Evolutionary conservation across 495 filamentous ascomycete species (phyloP).

Genomic region (Daldinia concentrica): DNA sequence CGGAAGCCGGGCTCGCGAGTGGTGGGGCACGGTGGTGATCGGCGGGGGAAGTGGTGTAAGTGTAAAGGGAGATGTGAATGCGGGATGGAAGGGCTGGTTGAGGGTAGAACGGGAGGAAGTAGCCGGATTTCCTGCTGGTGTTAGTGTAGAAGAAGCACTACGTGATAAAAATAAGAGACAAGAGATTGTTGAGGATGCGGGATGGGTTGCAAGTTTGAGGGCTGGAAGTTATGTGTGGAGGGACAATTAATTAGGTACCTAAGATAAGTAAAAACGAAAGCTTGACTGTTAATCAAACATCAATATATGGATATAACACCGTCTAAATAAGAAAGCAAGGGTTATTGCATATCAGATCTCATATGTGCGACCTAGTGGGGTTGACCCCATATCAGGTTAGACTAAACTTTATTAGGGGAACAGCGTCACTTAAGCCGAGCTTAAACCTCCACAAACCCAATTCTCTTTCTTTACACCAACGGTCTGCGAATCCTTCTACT

Average conservation of each 20-base stretch:
- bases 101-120: constrained; percentile 56
- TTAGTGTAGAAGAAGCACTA: constrained; percentile 65
- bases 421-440: neutral
- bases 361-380: constrained; percentile 1
- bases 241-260: constrained; percentile 7
- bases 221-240: constrained; percentile 45
- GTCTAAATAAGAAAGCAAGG: constrained; percentile 34
- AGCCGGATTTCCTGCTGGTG: constrained; percentile 59
- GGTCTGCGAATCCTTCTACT: constrained; percentile 14
- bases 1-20: constrained; percentile 55
- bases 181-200: constrained; percentile 49
- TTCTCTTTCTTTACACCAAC: constrained; percentile 30
- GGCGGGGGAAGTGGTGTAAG: constrained; percentile 46
- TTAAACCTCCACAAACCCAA: neutral
- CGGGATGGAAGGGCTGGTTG: constrained; percentile 61
- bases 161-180: constrained; percentile 58
- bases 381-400: neutral
- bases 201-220: constrained; percentile 48
- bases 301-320: constrained; percentile 29
- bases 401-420: neutral
- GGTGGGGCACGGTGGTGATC: constrained; percentile 61
- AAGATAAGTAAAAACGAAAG: too few relatives aligned
- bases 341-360: constrained; percentile 30
- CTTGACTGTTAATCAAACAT: constrained; percentile 16
- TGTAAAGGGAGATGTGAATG: constrained; percentile 45